Base-by-base conservation (phyloP, 2,329 filamentous ascomycete genomes). In the Fusarium hostae region DNA sequence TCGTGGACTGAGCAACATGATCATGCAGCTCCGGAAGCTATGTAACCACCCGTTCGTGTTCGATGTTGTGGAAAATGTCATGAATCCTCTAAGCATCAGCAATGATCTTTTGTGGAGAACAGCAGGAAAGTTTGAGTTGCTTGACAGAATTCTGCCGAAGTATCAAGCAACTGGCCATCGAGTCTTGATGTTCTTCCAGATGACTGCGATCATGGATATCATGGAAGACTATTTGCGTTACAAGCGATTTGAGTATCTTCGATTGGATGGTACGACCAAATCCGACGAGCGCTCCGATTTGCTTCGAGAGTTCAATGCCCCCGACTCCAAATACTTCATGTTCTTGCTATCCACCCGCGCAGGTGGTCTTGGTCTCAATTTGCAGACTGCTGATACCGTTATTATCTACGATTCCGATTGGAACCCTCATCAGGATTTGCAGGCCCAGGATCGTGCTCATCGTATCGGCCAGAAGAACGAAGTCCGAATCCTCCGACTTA, bases 181-280 rank as follows among this genome's bases (percentile, higher is more conserved):
- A 82, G 94, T 98, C 32, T 87, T 99, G 81, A 98, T 99, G 93
- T 99, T 99, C 88, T 99, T 99, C 87, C 96, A 99, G 81, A 99
- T 99, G 96, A 99, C 96, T 7, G 95, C 97, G 69, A 99, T 99
- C 80, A 99, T 99, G 96, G 97, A 99, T 83, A 99, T 99, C 78
- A 98, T 99, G 96, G 96, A 99, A 77, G 96, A 99, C 80, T 99
- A 97, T 81, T 83, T 99, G 70, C 92, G 95, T 6, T 92, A 94
- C 78, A 89, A 94, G 72, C 92, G 91, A 50, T 87, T 97, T 74
- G 88, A 92, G 78, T 99, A 97, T 80, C 87, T 99, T 73, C 94
- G 96, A 80, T 87, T 99, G 66, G 96, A 99, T 78, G 96, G 96
- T 85, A 96, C 94, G 1, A 99, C 96, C 48, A 99, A 99, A 81